Evolutionary conservation across 225 moss, liverwort and hornwort species (phyloP), one percentile per base, ranked within the genome.

Genomic region (Marchantia paleacea): DNA sequence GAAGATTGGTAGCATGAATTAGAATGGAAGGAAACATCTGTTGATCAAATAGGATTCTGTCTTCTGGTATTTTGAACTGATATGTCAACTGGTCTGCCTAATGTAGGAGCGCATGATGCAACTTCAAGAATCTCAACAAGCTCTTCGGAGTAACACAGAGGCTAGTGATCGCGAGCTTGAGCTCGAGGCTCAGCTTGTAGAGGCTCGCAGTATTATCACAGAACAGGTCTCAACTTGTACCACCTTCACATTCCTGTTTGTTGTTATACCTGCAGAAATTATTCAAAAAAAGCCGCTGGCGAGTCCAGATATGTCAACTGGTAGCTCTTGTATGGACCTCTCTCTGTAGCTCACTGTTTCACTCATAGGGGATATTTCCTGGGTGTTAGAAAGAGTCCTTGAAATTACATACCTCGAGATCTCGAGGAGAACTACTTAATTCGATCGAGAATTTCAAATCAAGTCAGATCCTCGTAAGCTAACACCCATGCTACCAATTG

Each of bases 31-130:
- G 39, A 39, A 39, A 57, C 6, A 57, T 12, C 13, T 57, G 14
- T 57, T 7, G 52, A 28, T 26, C 52, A 25, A 26, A 26, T 68
- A 6, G 12, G 0, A 11, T 31, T 68, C 14, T 15, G 53, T 28
- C 7, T 55, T 24, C 15, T 22, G 8, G 53, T 28, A n/a, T 55
- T 12, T 14, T 22, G 1, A 55, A 24, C 28, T 74, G 12, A 54
- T 18, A 10, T 55, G 14, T 74, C 28, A 5, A 14, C 16, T 39
- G 2, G 5, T 78, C 50, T 52, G 50, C 28, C 18, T 76, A 50
- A 58, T 64, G 64, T 85, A 96, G 95, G 93, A 97, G 84, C 90
- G 95, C 30, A 93, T 97, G 95, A 72, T 91, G 81, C 97, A 93
- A 79, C 90, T 95, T 79, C 95, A 97, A 88, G 97, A 91, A 79